Percentiles rank a stretch among this genome's conserved stretches.
Conservation (phyloP, 345 rosid genomes). For the Clarkia xantiana region DNA sequence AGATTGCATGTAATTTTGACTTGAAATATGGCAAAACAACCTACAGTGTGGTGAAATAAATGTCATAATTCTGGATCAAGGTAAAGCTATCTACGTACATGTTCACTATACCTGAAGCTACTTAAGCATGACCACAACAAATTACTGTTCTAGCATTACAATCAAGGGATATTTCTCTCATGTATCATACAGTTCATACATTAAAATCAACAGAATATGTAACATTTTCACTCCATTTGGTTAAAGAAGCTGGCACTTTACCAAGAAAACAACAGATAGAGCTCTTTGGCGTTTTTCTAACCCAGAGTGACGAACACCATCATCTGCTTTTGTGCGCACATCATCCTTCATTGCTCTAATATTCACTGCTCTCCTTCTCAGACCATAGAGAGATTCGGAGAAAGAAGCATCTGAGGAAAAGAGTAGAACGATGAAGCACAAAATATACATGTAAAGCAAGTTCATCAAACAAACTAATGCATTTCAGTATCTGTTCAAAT, state of each 20-base stretch:
- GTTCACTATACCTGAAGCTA: not conserved
- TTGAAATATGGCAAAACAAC: conserved; percentile 89
- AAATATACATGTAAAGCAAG: conserved; percentile 1
- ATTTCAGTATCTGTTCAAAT: not conserved
- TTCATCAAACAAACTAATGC: not conserved
- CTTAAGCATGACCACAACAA: not conserved
- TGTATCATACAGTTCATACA: not conserved
- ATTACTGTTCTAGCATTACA: not conserved
- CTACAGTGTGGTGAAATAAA: conserved; percentile 15
- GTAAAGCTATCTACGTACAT: too few species aligned
- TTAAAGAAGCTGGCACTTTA: conserved; percentile 13
- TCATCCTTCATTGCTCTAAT: conserved; percentile 38
- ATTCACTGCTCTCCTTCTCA: conserved; percentile 72
- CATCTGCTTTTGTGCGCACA: conserved; percentile 20
- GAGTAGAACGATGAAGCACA: conserved; percentile 6
- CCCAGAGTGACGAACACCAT: conserved; percentile 50
- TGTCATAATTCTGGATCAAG: too few species aligned
- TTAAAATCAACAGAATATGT: not conserved
- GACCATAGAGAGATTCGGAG: conserved; percentile 87
- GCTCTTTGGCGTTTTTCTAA: conserved; percentile 67
- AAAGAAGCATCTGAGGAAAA: conserved; percentile 77
- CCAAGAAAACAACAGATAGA: conserved; percentile 91
- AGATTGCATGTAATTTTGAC: conserved; percentile 71
- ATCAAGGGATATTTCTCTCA: not conserved
- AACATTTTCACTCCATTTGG: conserved; percentile 1